A percentile compares a stretch with the other conserved stretches of the same genome.
phyloP scores from a whole-genome alignment of 805 yeast species.

The Candida nemodendra region DNA sequence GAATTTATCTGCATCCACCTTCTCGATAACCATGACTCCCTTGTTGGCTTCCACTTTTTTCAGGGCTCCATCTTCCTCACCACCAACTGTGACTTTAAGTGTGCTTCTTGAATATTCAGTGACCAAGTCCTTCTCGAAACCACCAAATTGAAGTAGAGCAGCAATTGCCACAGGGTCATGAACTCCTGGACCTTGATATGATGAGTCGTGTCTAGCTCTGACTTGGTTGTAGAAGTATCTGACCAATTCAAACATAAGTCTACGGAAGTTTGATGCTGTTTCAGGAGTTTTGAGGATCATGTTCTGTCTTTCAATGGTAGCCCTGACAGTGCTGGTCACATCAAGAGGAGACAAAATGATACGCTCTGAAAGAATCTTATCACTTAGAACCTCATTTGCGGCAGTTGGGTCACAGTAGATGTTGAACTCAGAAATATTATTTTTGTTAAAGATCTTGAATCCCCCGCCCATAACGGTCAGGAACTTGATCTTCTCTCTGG shows the following conservation, averaged over 20 bases:
- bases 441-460: constrained; percentile 29
- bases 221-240: constrained; percentile 48
- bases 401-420: constrained; percentile 75
- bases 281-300: constrained; percentile 34
- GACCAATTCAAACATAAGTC: constrained; percentile 53
- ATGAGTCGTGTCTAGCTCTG: constrained; percentile 41
- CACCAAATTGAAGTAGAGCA: constrained; percentile 49
- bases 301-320: constrained; percentile 41
- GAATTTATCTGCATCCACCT: constrained; percentile 40
- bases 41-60: constrained; percentile 11
- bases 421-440: constrained; percentile 67
- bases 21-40: constrained; percentile 42
- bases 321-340: constrained; percentile 64
- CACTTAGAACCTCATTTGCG: constrained; percentile 54
- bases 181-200: constrained; percentile 62
- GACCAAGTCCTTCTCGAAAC: constrained; percentile 19
- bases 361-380: constrained; percentile 45
- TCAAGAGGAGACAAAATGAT: constrained; percentile 63
- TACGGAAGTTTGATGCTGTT: constrained; percentile 45
- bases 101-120: constrained; percentile 19
- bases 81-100: constrained; percentile 21
- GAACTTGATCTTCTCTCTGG: constrained; percentile 45
- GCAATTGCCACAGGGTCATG: constrained; percentile 79
- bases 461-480: constrained; percentile 81
- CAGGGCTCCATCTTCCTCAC: constrained; percentile 32